phyloP scores from a whole-genome alignment of 2,329 filamentous ascomycete species.

The Aspergillus fumigatiaffinis region DNA sequence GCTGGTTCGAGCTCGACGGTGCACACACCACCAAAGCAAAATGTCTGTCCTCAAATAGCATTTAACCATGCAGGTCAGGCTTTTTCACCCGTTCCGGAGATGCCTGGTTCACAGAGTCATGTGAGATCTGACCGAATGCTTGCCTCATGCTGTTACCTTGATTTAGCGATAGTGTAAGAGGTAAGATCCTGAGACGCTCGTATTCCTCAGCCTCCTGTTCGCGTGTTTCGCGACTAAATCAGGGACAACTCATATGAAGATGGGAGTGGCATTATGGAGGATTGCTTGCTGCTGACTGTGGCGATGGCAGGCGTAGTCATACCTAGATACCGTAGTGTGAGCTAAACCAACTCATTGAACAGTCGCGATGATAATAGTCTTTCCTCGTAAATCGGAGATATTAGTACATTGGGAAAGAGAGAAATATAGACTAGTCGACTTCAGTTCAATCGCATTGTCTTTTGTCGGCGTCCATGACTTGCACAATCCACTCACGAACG shows the following conservation, averaged over 20 bases:
- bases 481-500: too few species aligned
- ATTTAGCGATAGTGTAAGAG: background rate
- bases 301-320: background rate
- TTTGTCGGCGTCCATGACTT: too few species aligned
- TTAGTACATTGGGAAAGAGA: background rate
- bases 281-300: too few species aligned
- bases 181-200: background rate
- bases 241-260: background rate
- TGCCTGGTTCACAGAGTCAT: background rate
- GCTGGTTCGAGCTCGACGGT: constrained; percentile 9
- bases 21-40: constrained; percentile 10
- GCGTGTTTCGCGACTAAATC: background rate
- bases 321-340: too few species aligned
- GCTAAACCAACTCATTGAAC: background rate
- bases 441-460: too few species aligned
- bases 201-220: background rate
- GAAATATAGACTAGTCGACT: too few species aligned
- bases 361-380: background rate
- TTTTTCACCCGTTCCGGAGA: background rate
- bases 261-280: background rate
- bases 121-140: background rate
- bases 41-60: constrained; percentile 3
- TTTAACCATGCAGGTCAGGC: background rate
- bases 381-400: background rate
- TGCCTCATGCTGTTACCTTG: background rate